Evolutionary conservation across 176 grass and related monocot species (phyloP).

Genomic region (Raddia distichophylla): DNA sequence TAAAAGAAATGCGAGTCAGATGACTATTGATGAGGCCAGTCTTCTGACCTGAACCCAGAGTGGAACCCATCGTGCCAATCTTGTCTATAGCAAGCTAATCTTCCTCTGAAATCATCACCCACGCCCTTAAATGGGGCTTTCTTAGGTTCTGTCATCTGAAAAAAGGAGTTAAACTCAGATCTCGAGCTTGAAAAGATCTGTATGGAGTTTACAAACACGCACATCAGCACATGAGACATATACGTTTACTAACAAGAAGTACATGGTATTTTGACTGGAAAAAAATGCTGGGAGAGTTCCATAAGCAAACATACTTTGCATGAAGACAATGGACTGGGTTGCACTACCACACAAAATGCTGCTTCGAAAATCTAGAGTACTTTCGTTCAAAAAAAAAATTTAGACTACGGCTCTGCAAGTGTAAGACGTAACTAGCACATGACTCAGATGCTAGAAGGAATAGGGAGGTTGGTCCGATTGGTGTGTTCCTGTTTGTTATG

Average conservation of each 20-base stretch:
- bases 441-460: slow-evolving; percentile 6
- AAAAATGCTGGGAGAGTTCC: neutral
- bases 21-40: neutral
- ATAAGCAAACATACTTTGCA: slow-evolving; percentile 22
- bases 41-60: slow-evolving; percentile 63
- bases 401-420: neutral
- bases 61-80: slow-evolving; percentile 64
- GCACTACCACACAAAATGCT: slow-evolving; percentile 20
- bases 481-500: slow-evolving; percentile 2
- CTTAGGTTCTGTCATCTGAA: slow-evolving; percentile 44
- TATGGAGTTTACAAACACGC: neutral
- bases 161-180: slow-evolving; percentile 13
- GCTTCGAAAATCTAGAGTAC: neutral
- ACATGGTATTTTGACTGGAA: neutral
- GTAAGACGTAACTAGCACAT: slow-evolving; percentile 13
- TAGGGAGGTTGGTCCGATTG: neutral
- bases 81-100: slow-evolving; percentile 73
- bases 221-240: neutral
- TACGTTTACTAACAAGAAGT: neutral
- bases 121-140: slow-evolving; percentile 58
- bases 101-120: slow-evolving; percentile 74
- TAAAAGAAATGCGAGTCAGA: neutral
- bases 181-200: slow-evolving; percentile 11
- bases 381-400: neutral
- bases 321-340: neutral